Evolutionary conservation across 2,329 filamentous ascomycete genomes (phyloP), one percentile per base, ranked within the genome.

Genomic region (Fusarium sp.): DNA sequence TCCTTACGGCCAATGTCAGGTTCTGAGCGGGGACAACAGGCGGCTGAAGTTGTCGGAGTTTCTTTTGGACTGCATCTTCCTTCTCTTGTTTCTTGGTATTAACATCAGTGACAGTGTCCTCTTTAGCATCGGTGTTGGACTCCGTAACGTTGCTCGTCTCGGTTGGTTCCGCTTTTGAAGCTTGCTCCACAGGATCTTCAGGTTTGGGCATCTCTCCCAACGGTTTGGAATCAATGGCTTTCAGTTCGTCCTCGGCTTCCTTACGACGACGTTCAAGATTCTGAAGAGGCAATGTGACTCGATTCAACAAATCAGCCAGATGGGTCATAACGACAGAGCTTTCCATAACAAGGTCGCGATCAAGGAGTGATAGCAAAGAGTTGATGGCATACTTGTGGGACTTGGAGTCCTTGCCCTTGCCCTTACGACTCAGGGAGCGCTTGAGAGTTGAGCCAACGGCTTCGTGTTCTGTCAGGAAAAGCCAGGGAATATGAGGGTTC

Each of bases 261-360:
- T 93, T 95, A 72, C 95, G 93, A 69, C 94, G 94, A 66, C 94
- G 93, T 75, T 97, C 91, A 30, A 97, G 86, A 37, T 92, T 90
- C 71, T 94, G 93, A 32, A 99, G 87, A 16, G 96, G 96, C 64
- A 93, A 88, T 0, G 96, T 99, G 63, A 98, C 94, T 73, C 93
- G 92, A 81, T 94, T 96, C 32, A 99, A 88, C 35, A 99, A 86
- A 72, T 92, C 91, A 5, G 96, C 96, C 32, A 99, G 88, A 71
- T 95, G 92, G 77, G 97, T 96, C 95, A 99, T 98, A 64, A 97
- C 96, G 11, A 92, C 88, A n/a, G 96, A 95, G 83, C 95, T 99
- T 83, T 99, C 96, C 84, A 97, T 97, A 73, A 99, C 95, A 69
- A 98, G 87, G 73, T 95, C 94, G n/a, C 96, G 93, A 80, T 98